Evolutionary conservation across 345 rosid species (phyloP).

Genomic region (Hibiscus trionum): DNA sequence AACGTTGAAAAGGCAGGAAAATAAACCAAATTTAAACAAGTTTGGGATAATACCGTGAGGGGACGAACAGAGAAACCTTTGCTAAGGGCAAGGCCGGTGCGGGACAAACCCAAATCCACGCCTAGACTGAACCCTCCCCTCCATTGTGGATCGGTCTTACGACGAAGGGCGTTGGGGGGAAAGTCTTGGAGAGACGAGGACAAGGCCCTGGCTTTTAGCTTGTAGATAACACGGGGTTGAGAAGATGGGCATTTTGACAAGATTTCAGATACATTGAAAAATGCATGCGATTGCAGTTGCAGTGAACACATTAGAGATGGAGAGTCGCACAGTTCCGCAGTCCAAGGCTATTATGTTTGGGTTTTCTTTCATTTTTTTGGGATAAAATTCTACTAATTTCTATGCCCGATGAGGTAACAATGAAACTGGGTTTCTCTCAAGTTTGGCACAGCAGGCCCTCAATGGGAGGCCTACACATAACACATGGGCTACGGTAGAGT

Average conservation of each 20-base stretch:
- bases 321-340: too few relatives aligned
- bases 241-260: slow-evolving; percentile 15
- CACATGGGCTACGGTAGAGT: too few relatives aligned
- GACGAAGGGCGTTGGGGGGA: slow-evolving; percentile 71
- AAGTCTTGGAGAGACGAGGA: slow-evolving; percentile 38
- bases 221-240: not conserved
- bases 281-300: slow-evolving; percentile 9
- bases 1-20: not conserved
- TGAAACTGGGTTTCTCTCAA: not conserved
- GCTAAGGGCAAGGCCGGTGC: slow-evolving; percentile 77
- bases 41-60: slow-evolving; percentile 37
- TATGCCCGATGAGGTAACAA: too few relatives aligned
- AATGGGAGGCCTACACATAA: not conserved
- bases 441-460: not conserved
- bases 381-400: too few relatives aligned
- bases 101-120: slow-evolving; percentile 71
- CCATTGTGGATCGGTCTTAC: slow-evolving; percentile 51
- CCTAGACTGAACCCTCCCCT: slow-evolving; percentile 89
- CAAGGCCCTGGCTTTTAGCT: slow-evolving; percentile 16
- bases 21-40: not conserved
- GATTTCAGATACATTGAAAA: not conserved
- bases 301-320: slow-evolving; percentile 21
- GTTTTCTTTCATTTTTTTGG: too few relatives aligned
- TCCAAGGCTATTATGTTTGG: too few relatives aligned
- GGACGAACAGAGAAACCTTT: slow-evolving; percentile 75